phyloP scores from a whole-genome alignment of 257 asterid species.

The Ilex asprella region DNA sequence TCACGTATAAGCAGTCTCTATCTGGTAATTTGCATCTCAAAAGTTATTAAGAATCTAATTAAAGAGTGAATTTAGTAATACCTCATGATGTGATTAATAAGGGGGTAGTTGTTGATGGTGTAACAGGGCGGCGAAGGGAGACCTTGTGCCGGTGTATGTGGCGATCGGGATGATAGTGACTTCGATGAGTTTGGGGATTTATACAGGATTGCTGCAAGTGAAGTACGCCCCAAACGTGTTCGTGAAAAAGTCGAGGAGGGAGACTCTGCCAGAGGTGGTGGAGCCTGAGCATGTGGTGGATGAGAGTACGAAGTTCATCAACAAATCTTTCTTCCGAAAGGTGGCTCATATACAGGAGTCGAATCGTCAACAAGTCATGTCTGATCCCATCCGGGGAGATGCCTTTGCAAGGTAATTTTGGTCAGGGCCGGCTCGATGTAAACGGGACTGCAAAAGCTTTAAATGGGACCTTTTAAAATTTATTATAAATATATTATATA shows the following conservation, averaged over 20 bases:
- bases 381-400: constrained; percentile 22
- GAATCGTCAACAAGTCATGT: constrained; percentile 15
- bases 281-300: constrained; percentile 31
- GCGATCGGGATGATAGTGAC: constrained; percentile 24
- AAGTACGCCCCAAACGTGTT: constrained; percentile 21
- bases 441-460: too few relatives aligned
- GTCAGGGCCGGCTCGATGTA: too few relatives aligned
- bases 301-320: constrained; percentile 17
- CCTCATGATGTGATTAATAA: too few relatives aligned
- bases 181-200: constrained; percentile 13
- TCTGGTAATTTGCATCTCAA: too few relatives aligned
- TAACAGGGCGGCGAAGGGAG: constrained; percentile 7
- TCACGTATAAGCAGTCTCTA: too few relatives aligned
- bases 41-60: too few relatives aligned
- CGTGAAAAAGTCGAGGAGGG: constrained; percentile 30
- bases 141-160: constrained; percentile 23
- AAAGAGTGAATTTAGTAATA: too few relatives aligned
- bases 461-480: too few relatives aligned
- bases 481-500: too few relatives aligned
- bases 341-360: constrained; percentile 34
- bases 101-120: background rate
- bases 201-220: constrained; percentile 24
- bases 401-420: constrained; percentile 9
- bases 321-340: constrained; percentile 30
- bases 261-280: constrained; percentile 27